Percentiles rank a stretch among this genome's conserved stretches.
Conservation (phyloP, 495 filamentous ascomycete species). For the Talaromyces liani region DNA sequence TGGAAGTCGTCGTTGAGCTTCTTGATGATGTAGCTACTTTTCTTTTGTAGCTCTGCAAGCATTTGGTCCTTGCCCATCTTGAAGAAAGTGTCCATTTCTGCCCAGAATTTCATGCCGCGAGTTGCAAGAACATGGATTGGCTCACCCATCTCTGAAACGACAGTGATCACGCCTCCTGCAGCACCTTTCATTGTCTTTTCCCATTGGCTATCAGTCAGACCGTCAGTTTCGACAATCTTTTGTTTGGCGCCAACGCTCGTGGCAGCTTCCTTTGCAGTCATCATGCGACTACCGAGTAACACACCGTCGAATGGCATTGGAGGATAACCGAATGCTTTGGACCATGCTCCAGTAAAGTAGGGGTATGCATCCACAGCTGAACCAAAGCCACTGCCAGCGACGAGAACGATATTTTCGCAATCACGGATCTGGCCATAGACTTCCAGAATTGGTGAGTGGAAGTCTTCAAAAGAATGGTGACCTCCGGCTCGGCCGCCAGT, state of each 20-base stretch:
- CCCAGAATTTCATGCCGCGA: constrained; percentile 28
- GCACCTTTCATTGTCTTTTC: constrained; percentile 17
- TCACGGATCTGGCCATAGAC: constrained; percentile 36
- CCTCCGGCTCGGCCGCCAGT: constrained; percentile 44
- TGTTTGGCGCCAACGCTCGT: constrained; percentile 22
- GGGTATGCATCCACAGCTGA: constrained; percentile 37
- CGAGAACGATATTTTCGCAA: constrained; percentile 37
- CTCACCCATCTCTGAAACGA: constrained; percentile 35
- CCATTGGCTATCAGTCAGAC: constrained; percentile 24
- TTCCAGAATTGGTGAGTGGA: constrained; percentile 38
- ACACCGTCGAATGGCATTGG: constrained; percentile 44
- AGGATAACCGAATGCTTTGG: constrained; percentile 26
- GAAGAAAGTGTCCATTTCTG: constrained; percentile 31
- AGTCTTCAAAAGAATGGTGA: constrained; percentile 46
- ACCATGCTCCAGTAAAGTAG: constrained; percentile 41
- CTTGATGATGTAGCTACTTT: constrained; percentile 72
- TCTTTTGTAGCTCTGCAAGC: constrained; percentile 22
- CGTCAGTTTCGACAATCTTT: constrained; percentile 20
- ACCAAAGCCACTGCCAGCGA: constrained; percentile 44
- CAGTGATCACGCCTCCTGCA: constrained; percentile 29
- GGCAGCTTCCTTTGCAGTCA: constrained; percentile 37
- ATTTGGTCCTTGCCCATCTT: constrained; percentile 15
- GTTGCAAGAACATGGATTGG: constrained; percentile 37
- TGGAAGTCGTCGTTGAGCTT: constrained; percentile 98
- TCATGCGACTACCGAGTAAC: constrained; percentile 40